Conservation (phyloP, 352 stramenopile genomes). For the Phytophthora chlamydospora region DNA sequence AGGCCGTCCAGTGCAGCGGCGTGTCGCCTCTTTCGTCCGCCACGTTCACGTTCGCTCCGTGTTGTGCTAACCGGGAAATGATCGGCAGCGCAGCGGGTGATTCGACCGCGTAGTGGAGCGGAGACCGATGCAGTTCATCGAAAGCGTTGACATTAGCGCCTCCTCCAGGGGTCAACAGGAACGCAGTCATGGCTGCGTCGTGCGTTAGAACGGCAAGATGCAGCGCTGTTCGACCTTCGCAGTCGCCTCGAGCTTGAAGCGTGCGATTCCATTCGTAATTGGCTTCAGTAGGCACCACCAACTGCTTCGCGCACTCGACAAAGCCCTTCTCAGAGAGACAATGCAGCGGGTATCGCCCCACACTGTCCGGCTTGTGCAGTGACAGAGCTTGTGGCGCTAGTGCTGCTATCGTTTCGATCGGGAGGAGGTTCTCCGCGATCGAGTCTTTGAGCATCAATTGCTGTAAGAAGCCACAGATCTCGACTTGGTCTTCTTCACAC, state of each 20-base stretch:
- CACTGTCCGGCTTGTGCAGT: slow-evolving; percentile 39
- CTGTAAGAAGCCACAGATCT: slow-evolving; percentile 54
- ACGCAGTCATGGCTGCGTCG: slow-evolving; percentile 38
- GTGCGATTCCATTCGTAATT: slow-evolving; percentile 25
- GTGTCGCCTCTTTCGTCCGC: slow-evolving; percentile 72
- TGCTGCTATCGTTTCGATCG: slow-evolving; percentile 5
- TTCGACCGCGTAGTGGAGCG: slow-evolving; percentile 52
- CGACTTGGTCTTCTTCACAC: slow-evolving; percentile 67
- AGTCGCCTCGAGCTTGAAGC: slow-evolving; percentile 35
- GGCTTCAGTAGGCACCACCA: slow-evolving; percentile 33
- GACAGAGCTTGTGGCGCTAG: neutral
- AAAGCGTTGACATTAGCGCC: slow-evolving; percentile 24
- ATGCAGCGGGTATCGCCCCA: slow-evolving; percentile 53
- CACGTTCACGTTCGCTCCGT: slow-evolving; percentile 50
- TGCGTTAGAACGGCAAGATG: slow-evolving; percentile 46
- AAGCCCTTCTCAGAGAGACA: slow-evolving; percentile 50
- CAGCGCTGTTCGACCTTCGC: slow-evolving; percentile 40
- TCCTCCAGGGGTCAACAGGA: slow-evolving; percentile 35
- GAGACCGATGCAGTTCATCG: slow-evolving; percentile 43
- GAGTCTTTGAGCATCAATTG: slow-evolving; percentile 32
- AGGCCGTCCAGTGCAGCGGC: slow-evolving; percentile 68
- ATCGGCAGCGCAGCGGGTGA: slow-evolving; percentile 30
- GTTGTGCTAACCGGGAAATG: slow-evolving; percentile 26
- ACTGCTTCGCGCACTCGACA: slow-evolving; percentile 55
- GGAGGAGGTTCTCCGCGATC: slow-evolving; percentile 9